phyloP scores from a whole-genome alignment of 2,329 filamentous ascomycete species.

The Xylariaceae sp. region DNA sequence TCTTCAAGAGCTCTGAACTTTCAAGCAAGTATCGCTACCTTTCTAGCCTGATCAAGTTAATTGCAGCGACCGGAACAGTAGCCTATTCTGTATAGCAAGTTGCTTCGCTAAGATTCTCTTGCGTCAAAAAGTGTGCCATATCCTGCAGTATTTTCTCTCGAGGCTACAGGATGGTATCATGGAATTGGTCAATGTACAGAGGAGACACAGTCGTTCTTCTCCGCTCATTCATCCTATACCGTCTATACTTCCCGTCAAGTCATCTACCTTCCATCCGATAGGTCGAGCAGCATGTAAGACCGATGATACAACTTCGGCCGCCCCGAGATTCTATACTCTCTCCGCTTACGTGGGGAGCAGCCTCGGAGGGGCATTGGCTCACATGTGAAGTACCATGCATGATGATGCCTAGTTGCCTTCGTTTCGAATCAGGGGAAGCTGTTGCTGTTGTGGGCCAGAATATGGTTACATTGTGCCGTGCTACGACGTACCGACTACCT shows the following conservation, averaged over 20 bases:
- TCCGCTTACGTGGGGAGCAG: slow-evolving; percentile 15
- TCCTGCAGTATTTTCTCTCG: too few relatives aligned
- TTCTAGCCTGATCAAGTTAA: too few relatives aligned
- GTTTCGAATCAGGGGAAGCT: slow-evolving; percentile 18
- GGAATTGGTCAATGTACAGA: too few relatives aligned
- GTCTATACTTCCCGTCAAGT: background rate
- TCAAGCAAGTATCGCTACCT: too few relatives aligned
- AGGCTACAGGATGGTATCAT: too few relatives aligned
- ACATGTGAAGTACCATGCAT: slow-evolving; percentile 21
- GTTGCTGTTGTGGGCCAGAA: slow-evolving; percentile 1
- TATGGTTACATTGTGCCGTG: slow-evolving; percentile 18
- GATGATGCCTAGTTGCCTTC: slow-evolving; percentile 9
- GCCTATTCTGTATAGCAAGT: too few relatives aligned
- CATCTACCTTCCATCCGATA: background rate
- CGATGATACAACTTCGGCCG: slow-evolving; percentile 6
- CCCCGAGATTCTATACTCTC: slow-evolving; percentile 10
- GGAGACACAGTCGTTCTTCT: too few relatives aligned
- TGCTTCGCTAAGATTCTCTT: too few relatives aligned
- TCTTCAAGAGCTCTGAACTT: too few relatives aligned
- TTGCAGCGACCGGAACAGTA: too few relatives aligned
- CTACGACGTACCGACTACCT: slow-evolving; percentile 1
- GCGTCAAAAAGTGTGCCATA: too few relatives aligned
- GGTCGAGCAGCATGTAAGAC: background rate
- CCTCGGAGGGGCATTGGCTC: slow-evolving; percentile 9
- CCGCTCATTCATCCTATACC: slow-evolving; percentile 1